Evolutionary conservation across 768 basidiomycete species (phyloP).

Genomic region (Lactarius evosmus): DNA sequence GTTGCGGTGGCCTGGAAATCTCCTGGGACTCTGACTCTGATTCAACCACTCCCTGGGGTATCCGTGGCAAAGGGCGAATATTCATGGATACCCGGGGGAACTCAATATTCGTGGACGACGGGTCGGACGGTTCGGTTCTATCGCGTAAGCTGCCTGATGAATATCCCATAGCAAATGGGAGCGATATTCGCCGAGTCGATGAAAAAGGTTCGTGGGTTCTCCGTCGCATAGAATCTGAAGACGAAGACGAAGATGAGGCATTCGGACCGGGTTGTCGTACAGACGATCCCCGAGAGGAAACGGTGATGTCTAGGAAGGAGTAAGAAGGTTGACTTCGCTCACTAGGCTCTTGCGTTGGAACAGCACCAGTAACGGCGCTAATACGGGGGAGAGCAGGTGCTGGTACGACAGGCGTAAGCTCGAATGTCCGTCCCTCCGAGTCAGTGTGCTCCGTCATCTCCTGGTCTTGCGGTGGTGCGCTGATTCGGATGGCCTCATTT

Average conservation of each 20-base stretch:
- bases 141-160: background rate
- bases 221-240: slow-evolving; percentile 16
- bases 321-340: slow-evolving; percentile 18
- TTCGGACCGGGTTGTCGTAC: background rate
- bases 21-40: background rate
- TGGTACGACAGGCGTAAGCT: slow-evolving; percentile 12
- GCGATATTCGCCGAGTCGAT: slow-evolving; percentile 22
- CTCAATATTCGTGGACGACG: background rate
- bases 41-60: slow-evolving; percentile 13
- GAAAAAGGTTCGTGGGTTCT: slow-evolving; percentile 5
- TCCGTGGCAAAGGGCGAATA: slow-evolving; percentile 19
- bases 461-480: slow-evolving; percentile 6
- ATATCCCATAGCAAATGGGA: slow-evolving; percentile 25
- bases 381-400: slow-evolving; percentile 2
- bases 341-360: background rate
- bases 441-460: slow-evolving; percentile 5
- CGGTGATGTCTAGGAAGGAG: slow-evolving; percentile 28
- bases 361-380: background rate
- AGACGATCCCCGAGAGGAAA: slow-evolving; percentile 22
- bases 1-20: background rate
- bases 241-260: slow-evolving; percentile 18
- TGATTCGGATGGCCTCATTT: background rate
- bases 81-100: slow-evolving; percentile 19
- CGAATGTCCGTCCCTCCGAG: slow-evolving; percentile 5
- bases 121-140: background rate